Percentiles rank a stretch among this genome's conserved stretches.
These are phyloP conservation scores for Colletotrichum gigasporum DNA, from an alignment of 2,329 filamentous ascomycete genomes.

Conservation along the genomic window DNA sequence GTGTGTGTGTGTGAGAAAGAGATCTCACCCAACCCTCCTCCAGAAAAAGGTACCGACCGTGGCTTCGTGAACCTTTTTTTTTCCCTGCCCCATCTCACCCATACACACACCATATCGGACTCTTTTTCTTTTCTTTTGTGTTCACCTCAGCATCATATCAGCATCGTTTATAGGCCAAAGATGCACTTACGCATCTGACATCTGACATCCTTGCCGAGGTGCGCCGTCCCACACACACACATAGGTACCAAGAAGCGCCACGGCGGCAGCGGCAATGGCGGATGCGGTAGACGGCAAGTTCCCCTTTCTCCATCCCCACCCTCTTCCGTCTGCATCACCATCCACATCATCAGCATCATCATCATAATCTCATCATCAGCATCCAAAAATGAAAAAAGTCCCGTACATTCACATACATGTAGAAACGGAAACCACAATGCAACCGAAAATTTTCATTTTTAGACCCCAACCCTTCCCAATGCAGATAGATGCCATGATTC, in stretches of 20 bases:
- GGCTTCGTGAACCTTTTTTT: too few relatives aligned
- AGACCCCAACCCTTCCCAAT: slow-evolving; percentile 16
- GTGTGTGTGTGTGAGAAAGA: background rate
- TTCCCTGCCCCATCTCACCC: background rate
- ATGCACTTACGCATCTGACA: background rate
- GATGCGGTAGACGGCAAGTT: background rate
- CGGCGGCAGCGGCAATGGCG: slow-evolving; percentile 9
- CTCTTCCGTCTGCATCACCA: background rate
- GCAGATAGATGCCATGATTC: background rate
- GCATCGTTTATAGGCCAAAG: background rate
- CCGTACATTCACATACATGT: background rate
- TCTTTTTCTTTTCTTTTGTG: background rate
- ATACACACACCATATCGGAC: background rate
- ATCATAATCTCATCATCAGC: background rate
- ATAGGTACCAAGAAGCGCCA: too few relatives aligned
- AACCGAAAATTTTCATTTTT: slow-evolving; percentile 16
- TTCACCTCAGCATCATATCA: too few relatives aligned
- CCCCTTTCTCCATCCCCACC: background rate
- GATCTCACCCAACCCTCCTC: slow-evolving; percentile 5
- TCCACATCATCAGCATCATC: background rate
- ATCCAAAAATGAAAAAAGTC: slow-evolving; percentile 14
- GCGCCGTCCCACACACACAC: background rate
- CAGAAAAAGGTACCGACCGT: too few relatives aligned
- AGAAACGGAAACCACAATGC: background rate
- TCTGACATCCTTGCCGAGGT: background rate